Evolutionary conservation across 2,329 filamentous ascomycete genomes (phyloP), one percentile per base, ranked within the genome.

Genomic region (Stagonosporopsis vannaccii): DNA sequence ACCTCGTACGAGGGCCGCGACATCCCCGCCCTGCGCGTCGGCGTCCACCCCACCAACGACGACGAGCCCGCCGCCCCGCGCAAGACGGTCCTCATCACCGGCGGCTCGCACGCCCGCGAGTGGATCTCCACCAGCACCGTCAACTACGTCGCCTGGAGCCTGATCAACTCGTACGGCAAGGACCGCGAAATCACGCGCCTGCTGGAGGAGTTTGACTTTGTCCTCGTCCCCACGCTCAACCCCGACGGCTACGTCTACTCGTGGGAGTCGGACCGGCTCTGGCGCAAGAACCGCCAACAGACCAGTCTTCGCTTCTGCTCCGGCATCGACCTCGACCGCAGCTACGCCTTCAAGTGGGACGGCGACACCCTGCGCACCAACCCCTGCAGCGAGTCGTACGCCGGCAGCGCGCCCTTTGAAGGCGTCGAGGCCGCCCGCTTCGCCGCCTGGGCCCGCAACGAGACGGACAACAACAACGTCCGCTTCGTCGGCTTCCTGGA

Each of bases 61-160:
- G 69, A 82, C 25, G 75, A 82, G 6, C 67, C 78, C 2, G 70
- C 75, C 4, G 68, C 71, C 12, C 82, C 80, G 5, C 86, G 90
- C 45, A 91, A 91, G 73, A 94, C 91, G 0, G 86, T 97, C 53
- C 80, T 97, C 46, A 81, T 99, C 19, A 88, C 88, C 4, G 95
- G 92, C 50, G 94, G 94, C 44, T 83, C 90, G n/a, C 95, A 98
- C 75, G 94, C 93, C 3, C 86, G 95, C 33, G 95, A 99, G 80
- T 99, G 95, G 95, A 96, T 99, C 63, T 91, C 92, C 42, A 92
- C 90, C 0, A 95, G 89, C 68, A 96, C 92, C 0, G 91, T 96
- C 48, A 96, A 90, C 68, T 98, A 96, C 68, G 80, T 97, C 26
- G 92, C 94, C 9, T 97, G 95, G 85, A 90, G 87, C 15, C 83